Evolutionary conservation across 2,329 filamentous ascomycete genomes (phyloP).

Genomic region (Colletotrichum tamarilloi): DNA sequence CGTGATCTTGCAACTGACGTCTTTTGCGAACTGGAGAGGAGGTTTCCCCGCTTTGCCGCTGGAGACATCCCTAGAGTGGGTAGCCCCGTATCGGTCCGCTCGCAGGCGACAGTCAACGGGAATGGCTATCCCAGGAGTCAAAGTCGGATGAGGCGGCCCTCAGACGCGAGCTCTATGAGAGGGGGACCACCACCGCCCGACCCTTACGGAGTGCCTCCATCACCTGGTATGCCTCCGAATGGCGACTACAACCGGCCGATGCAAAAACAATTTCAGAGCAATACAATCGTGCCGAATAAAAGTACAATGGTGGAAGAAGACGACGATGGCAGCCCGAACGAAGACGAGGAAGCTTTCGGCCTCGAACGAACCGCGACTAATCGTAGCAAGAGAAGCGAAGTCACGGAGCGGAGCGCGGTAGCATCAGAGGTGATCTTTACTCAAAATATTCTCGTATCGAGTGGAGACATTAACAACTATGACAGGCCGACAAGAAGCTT

Average conservation of each 20-base stretch:
- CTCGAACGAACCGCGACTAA: constrained; percentile 55
- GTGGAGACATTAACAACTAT: constrained; percentile 31
- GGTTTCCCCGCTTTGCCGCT: constrained; percentile 84
- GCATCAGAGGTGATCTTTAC: constrained; percentile 51
- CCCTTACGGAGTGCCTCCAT: constrained; percentile 67
- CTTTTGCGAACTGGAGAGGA: constrained; percentile 91
- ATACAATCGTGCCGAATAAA: constrained; percentile 97
- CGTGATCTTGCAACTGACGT: constrained; percentile 95
- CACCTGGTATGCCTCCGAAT: constrained; percentile 63
- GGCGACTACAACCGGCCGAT: constrained; percentile 80
- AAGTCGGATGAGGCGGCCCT: constrained; percentile 66
- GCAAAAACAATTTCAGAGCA: constrained; percentile 92
- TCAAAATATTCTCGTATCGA: constrained; percentile 24
- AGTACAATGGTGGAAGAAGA: constrained; percentile 98
- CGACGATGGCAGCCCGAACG: constrained; percentile 73
- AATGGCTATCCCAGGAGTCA: constrained; percentile 60
- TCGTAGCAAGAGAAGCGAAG: constrained; percentile 41
- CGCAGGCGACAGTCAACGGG: constrained; percentile 69
- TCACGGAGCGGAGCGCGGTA: constrained; percentile 45
- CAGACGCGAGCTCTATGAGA: constrained; percentile 71
- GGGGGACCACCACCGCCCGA: constrained; percentile 54
- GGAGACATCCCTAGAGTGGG: constrained; percentile 75
- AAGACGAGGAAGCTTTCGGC: constrained; percentile 72
- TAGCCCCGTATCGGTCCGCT: constrained; percentile 75
- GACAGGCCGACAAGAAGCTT: constrained; percentile 74